Base-by-base conservation (phyloP, 129 eudicot species). In the Solidago caesia region DNA sequence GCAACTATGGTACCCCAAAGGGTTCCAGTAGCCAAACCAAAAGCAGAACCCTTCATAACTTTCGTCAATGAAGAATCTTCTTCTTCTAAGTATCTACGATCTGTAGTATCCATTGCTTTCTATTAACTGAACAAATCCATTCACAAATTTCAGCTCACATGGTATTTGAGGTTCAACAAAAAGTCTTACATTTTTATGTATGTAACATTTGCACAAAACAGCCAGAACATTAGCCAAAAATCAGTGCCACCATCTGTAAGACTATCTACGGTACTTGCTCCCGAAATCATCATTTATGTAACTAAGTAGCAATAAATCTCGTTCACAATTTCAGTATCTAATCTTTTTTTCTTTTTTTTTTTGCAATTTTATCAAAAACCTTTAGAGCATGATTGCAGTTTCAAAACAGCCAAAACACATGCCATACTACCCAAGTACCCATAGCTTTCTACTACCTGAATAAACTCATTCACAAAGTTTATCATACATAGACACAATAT, bases 1-100 rank as follows among this genome's bases (percentile, higher is more conserved):
- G 98, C 98, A 66, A 94, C 96, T 74, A 94, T 56, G 64, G 96
- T 87, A 68, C 98, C 98, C 88, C 86, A 94, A 56, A 94, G 82
- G 27, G 98, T 94, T n/a, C 98, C 98, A 21, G 92, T 93, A 42
- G 80, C 93, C 8, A 94, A 68, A 66, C 98, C 98, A 27, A 84
- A 6, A 9, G 93, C 84, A 45, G 93, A 82, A 48, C 93, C 98
- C 81, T 94, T 94, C 67, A 90, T 76, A 11, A 84, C 82, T 77
- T 94, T 94, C 75, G 79, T 80, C 63, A 70, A 45, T 51, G 97
- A 78, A 4, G 88, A 74, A 74, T 90, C 97, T 48, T 90, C 91
- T 67, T 94, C 97, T 80, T 88, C 98, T 71, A 90, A 68, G 53
- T 86, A 83, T 78, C 95, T 88, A 49, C 82, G 88, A 62, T 90